Base-by-base conservation (phyloP, 768 basidiomycete genomes). In the Serendipita vermifera region DNA sequence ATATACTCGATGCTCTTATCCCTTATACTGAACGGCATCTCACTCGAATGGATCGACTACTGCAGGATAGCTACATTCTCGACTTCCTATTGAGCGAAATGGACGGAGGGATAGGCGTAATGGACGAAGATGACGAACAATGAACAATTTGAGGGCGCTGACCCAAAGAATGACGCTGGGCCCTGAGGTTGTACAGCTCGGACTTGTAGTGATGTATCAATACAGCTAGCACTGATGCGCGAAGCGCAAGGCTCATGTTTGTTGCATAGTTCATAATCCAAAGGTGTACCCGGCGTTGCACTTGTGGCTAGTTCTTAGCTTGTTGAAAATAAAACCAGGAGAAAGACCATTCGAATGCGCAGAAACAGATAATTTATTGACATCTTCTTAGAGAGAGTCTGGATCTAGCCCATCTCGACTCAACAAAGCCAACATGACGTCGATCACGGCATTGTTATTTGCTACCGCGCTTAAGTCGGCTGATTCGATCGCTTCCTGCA, bases 1-100 rank as follows among this genome's bases (percentile, higher is more conserved):
- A 96, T 54, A 68, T 94, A 55, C 69, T 97, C 9, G 88, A 92
- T 41, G 85, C 81, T 3, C 71, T 97, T 55, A 79, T 97, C 53
- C 92, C 96, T 9, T 99, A 98, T 66, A 93, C 93, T 6, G 90
- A 94, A 66, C 77, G 96, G 54, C 96, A 99, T 71, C 78, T 93
- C 38, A 71, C 82, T 33, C 74, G 93, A 62, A 77, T 92, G 67
- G 89, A 93, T 58, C 79, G 81, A 64, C 70, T 96, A 56, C 79
- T 96, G 31, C 89, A 96, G 71, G 96, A 98, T 64, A 96, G 90
- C 66, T 98, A 91, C 64, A 82, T 96, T 60, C 79, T 99, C 56
- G 96, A 99, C 66, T 93, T 87, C 60, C 73, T 91, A 56, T 71
- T 91, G 29, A 79, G 78, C 14, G 87, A 91, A 72, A 91, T 91